These are phyloP conservation scores for Crithidia sp. DNA, from an alignment of 208 protist species.

Conservation along the genomic window DNA sequence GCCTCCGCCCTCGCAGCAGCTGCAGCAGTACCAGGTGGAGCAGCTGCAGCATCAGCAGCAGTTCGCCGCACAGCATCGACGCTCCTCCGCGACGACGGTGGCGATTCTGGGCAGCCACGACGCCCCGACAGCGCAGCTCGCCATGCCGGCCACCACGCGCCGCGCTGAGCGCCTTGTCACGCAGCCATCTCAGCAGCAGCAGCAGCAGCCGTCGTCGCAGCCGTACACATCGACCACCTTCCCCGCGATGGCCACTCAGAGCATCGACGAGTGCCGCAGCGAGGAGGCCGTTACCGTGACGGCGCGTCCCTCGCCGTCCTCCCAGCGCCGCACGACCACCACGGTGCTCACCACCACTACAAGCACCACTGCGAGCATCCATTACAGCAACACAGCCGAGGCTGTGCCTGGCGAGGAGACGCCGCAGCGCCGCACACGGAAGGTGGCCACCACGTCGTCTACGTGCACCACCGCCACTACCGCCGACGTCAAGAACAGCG, in stretches of 20 bases:
- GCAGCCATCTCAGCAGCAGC: neutral
- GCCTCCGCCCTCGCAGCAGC: neutral
- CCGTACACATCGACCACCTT: neutral
- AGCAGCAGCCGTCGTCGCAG: neutral
- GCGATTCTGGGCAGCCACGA: slow-evolving; percentile 17
- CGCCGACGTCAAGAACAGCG: slow-evolving; percentile 1
- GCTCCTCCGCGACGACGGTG: slow-evolving; percentile 12
- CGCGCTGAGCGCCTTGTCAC: neutral
- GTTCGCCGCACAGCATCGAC: neutral
- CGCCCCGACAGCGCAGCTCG: slow-evolving; percentile 14
- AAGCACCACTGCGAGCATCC: neutral
- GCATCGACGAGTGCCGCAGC: neutral
- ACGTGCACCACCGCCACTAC: neutral
- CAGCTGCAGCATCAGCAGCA: neutral
- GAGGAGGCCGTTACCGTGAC: slow-evolving; percentile 1
- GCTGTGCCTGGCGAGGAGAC: slow-evolving; percentile 17
- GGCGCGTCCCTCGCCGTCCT: neutral
- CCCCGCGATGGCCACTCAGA: neutral
- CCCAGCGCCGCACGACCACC: neutral
- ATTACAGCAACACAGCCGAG: neutral
- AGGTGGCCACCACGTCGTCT: neutral
- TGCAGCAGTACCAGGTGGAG: neutral
- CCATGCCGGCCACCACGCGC: neutral
- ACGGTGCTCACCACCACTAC: slow-evolving; percentile 1
- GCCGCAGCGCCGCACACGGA: slow-evolving; percentile 18